These are phyloP conservation scores for Geotrichum reessii DNA, from an alignment of 1,139 yeast species.

Conservation along the genomic window DNA sequence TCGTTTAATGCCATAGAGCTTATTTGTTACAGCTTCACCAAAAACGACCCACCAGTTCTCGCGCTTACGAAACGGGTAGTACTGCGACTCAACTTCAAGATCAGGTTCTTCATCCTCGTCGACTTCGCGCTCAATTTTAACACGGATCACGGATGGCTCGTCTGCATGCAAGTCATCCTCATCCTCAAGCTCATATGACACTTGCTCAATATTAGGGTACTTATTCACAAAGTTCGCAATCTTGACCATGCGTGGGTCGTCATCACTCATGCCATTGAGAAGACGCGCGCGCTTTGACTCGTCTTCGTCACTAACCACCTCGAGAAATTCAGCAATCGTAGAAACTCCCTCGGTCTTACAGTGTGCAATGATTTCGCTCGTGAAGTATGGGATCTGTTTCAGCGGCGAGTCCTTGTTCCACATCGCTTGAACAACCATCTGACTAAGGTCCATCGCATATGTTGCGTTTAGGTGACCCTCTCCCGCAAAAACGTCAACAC, in stretches of 20 bases:
- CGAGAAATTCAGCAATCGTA: constrained; percentile 78
- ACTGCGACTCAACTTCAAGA: constrained; percentile 47
- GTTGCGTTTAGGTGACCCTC: constrained; percentile 77
- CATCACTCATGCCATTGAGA: constrained; percentile 45
- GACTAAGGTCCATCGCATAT: constrained; percentile 80
- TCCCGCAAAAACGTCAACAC: constrained; percentile 70
- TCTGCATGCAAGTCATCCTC: constrained; percentile 40
- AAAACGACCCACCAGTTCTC: constrained; percentile 78
- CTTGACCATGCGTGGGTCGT: constrained; percentile 45
- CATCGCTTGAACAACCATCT: constrained; percentile 80
- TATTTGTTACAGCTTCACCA: constrained; percentile 58
- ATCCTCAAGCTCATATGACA: constrained; percentile 48
- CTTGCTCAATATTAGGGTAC: constrained; percentile 74
- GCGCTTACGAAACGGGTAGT: constrained; percentile 52
- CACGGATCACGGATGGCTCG: constrained; percentile 45
- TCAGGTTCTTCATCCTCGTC: constrained; percentile 59
- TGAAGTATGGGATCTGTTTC: constrained; percentile 73
- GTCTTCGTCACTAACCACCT: constrained; percentile 49
- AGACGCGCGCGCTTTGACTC: constrained; percentile 67
- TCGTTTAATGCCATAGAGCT: constrained; percentile 70
- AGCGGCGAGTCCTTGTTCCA: constrained; percentile 81
- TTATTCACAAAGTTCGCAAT: constrained; percentile 87
- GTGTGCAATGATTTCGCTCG: constrained; percentile 49
- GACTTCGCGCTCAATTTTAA: constrained; percentile 59
- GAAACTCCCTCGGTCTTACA: constrained; percentile 55